phyloP scores from a whole-genome alignment of 2,329 filamentous ascomycete species.

The Trichoderma sp. region DNA sequence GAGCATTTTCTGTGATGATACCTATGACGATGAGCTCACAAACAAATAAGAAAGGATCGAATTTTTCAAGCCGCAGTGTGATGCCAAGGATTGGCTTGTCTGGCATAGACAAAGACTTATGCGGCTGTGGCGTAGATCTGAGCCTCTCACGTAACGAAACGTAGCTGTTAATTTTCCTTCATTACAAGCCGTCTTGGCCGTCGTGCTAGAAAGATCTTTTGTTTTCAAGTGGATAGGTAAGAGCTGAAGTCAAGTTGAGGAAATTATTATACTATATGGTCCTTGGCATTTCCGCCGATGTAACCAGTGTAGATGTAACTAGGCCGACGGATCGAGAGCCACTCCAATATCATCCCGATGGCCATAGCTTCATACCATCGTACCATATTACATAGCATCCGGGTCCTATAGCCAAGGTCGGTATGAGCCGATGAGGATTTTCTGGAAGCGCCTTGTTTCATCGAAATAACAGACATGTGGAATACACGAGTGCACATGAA shows the following conservation, averaged over 20 bases:
- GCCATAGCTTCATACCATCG: neutral
- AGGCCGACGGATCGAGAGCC: neutral
- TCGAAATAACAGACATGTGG: neutral
- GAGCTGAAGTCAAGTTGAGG: neutral
- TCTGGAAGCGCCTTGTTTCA: neutral
- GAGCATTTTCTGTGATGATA: neutral
- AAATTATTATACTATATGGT: neutral
- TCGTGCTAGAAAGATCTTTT: neutral
- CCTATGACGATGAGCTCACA: neutral
- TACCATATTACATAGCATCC: neutral
- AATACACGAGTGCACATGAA: neutral
- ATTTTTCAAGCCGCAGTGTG: neutral
- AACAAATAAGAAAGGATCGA: neutral
- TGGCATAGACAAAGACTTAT: constrained; percentile 1
- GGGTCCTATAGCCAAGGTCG: neutral
- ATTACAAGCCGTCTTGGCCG: constrained; percentile 7
- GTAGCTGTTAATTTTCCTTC: neutral
- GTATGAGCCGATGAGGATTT: neutral
- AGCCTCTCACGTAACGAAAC: neutral
- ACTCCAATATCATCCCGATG: neutral
- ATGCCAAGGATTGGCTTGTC: neutral
- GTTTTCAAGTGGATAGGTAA: neutral
- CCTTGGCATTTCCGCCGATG: neutral
- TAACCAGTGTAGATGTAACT: neutral
- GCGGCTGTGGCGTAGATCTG: neutral